Percentiles rank a stretch among this genome's conserved stretches.
Evolutionary conservation across 2,329 filamentous ascomycete species (phyloP).

Genomic region (Colletotrichum costaricense): DNA sequence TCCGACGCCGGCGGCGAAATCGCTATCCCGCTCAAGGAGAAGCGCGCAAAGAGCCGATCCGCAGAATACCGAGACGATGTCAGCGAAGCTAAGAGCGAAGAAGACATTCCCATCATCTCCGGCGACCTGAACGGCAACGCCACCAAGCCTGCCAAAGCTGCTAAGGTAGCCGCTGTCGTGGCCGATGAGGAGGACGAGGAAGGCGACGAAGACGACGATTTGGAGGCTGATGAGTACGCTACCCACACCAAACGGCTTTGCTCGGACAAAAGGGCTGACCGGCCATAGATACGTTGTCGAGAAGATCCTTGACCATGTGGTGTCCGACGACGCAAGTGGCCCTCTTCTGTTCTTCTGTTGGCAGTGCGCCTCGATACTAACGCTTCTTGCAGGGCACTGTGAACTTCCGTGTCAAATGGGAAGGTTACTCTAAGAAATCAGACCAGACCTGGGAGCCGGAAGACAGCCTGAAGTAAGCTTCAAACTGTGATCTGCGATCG

Average conservation of each 20-base stretch:
- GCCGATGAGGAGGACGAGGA: conserved; percentile 45
- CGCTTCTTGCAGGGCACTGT: conserved; percentile 55
- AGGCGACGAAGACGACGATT: conserved; percentile 56
- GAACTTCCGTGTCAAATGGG: conserved; percentile 82
- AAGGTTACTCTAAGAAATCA: conserved; percentile 76
- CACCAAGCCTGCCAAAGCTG: conserved; percentile 35
- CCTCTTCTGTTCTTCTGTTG: not conserved
- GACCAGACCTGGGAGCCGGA: conserved; percentile 86
- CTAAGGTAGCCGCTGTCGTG: not conserved
- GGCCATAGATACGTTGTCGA: conserved; percentile 76
- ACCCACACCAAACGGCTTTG: not conserved
- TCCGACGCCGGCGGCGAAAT: conserved; percentile 41
- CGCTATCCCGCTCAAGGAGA: conserved; percentile 12
- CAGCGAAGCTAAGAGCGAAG: conserved; percentile 22
- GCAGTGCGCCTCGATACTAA: not conserved
- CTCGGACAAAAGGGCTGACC: conserved; percentile 32
- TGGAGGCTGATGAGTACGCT: conserved; percentile 43
- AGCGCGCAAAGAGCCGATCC: conserved; percentile 25
- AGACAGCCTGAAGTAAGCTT: conserved; percentile 70
- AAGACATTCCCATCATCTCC: not conserved
- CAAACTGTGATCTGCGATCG: not conserved
- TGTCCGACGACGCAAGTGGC: conserved; percentile 63
- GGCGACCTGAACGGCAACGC: conserved; percentile 27
- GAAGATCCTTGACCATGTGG: conserved; percentile 74
- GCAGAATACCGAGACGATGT: conserved; percentile 18